phyloP scores from a whole-genome alignment of 768 basidiomycete species.

The Phylloporus sp. region DNA sequence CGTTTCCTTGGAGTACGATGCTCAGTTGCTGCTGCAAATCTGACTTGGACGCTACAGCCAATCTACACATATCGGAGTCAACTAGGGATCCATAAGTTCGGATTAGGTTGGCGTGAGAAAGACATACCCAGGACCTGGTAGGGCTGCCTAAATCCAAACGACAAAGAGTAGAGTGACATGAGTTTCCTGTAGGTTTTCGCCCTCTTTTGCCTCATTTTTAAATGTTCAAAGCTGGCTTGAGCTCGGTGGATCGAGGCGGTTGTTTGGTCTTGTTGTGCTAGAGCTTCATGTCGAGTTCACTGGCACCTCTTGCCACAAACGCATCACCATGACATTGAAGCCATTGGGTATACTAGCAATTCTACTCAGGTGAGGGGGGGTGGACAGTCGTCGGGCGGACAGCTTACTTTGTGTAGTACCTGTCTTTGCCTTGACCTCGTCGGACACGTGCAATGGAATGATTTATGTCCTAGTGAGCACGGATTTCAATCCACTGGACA shows the following conservation, averaged over 20 bases:
- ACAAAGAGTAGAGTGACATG: conserved; percentile 82
- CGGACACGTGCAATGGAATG: conserved; percentile 68
- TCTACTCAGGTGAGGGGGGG: conserved; percentile 13
- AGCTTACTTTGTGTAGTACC: conserved; percentile 8
- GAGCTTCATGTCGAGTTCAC: background rate
- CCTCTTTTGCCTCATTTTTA: conserved; percentile 97
- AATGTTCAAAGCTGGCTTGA: too few species aligned
- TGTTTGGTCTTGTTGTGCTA: conserved; percentile 27
- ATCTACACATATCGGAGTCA: conserved; percentile 78
- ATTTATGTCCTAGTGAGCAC: conserved; percentile 54
- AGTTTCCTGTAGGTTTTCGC: conserved; percentile 93
- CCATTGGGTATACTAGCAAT: conserved; percentile 5
- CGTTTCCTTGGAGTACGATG: conserved; percentile 75
- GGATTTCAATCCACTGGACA: background rate
- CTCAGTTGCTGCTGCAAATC: conserved; percentile 74
- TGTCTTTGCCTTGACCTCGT: conserved; percentile 48
- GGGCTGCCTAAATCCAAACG: conserved; percentile 89
- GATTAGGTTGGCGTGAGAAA: background rate
- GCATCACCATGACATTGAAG: conserved; percentile 16
- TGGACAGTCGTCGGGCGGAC: background rate
- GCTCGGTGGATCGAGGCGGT: background rate
- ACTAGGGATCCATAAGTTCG: conserved; percentile 42
- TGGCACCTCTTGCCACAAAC: background rate
- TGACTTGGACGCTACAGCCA: conserved; percentile 60
- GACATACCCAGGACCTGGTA: conserved; percentile 84